Evolutionary conservation across 768 basidiomycete species (phyloP).

Genomic region (Tulasnella sp.): DNA sequence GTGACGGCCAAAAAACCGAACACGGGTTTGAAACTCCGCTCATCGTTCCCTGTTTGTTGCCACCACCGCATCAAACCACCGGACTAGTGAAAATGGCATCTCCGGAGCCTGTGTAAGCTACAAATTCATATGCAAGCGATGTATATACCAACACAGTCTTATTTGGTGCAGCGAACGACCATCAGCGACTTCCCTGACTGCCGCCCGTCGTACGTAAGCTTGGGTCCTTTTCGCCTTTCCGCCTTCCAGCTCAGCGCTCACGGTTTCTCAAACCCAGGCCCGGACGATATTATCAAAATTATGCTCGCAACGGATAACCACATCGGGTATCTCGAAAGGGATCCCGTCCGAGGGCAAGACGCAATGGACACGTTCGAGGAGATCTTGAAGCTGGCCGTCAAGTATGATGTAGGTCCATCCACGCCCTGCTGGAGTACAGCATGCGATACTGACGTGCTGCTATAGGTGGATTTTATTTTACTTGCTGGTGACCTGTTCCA

Average conservation of each 20-base stretch:
- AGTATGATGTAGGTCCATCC: slow-evolving; percentile 63
- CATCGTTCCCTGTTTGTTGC: neutral
- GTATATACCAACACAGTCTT: neutral
- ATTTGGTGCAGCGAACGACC: neutral
- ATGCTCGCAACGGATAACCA: slow-evolving; percentile 95
- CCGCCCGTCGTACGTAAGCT: slow-evolving; percentile 16
- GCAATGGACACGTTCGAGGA: slow-evolving; percentile 94
- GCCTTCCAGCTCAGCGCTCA: neutral
- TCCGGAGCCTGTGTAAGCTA: neutral
- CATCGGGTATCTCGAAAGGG: slow-evolving; percentile 90
- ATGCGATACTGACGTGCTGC: neutral
- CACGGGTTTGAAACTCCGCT: neutral
- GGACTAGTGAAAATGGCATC: neutral
- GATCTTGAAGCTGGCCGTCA: slow-evolving; percentile 85
- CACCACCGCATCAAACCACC: neutral
- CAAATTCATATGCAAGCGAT: neutral
- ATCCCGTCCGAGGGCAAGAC: slow-evolving; percentile 91
- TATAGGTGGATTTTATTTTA: slow-evolving; percentile 89
- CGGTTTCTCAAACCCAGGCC: slow-evolving; percentile 7
- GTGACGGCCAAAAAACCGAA: neutral
- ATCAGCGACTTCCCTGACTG: neutral
- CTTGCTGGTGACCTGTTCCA: slow-evolving; percentile 97
- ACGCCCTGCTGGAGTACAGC: slow-evolving; percentile 18
- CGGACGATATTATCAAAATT: slow-evolving; percentile 63
- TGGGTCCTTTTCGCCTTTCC: neutral